These are phyloP conservation scores for Yamadazyma sp. DNA, from an alignment of 805 yeast species.

Conservation along the genomic window DNA sequence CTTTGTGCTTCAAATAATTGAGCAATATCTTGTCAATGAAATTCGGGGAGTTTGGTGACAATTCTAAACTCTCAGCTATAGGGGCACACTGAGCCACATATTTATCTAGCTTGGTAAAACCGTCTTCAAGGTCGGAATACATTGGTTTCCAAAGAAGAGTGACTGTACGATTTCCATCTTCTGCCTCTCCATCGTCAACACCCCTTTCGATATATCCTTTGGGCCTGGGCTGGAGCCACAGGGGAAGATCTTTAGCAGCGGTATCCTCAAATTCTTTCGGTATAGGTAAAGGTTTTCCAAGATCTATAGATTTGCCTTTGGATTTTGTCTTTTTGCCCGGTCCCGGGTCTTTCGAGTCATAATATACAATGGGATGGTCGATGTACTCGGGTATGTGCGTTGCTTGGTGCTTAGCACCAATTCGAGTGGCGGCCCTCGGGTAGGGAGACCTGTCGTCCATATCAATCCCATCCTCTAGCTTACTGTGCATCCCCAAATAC, in stretches of 20 bases:
- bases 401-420: conserved; percentile 75
- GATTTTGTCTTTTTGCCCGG: conserved; percentile 19
- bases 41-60: conserved; percentile 71
- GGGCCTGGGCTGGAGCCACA: conserved; percentile 79
- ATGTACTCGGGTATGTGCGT: conserved; percentile 55
- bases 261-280: conserved; percentile 48
- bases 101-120: conserved; percentile 43
- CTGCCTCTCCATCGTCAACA: conserved; percentile 51
- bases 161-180: conserved; percentile 51
- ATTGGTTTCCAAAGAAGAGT: conserved; percentile 67
- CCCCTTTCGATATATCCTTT: conserved; percentile 85
- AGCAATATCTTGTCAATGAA: conserved; percentile 74
- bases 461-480: conserved; percentile 75
- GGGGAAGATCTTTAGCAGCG: conserved; percentile 53
- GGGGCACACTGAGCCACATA: conserved; percentile 58
- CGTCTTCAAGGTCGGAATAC: conserved; percentile 24
- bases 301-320: conserved; percentile 20
- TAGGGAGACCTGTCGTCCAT: conserved; percentile 69
- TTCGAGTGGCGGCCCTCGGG: conserved; percentile 74
- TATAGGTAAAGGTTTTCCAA: conserved; percentile 32
- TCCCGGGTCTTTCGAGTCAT: conserved; percentile 36
- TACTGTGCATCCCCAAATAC: conserved; percentile 73
- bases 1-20: conserved; percentile 50
- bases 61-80: conserved; percentile 53
- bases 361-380: conserved; percentile 65